Percentiles rank a stretch among this genome's conserved stretches.
These are phyloP conservation scores for Sechiopsis laciniata DNA, from an alignment of 306 rosid species.

Conservation along the genomic window DNA sequence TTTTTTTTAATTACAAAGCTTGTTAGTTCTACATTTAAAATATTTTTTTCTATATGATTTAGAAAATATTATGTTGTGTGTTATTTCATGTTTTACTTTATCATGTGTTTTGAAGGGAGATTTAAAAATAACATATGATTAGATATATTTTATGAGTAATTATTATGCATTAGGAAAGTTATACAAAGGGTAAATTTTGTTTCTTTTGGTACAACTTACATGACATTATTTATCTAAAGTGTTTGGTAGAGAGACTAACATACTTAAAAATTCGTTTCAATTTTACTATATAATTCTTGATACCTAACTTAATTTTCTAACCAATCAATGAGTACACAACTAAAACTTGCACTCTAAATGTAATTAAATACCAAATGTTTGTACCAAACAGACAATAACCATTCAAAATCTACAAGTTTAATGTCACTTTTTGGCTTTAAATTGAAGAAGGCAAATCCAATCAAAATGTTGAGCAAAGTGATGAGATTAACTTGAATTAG, in stretches of 20 bases:
- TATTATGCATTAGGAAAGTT: neutral
- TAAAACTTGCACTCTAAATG: neutral
- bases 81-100: too few species aligned
- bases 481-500: too few species aligned
- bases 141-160: neutral
- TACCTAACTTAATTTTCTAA: constrained; percentile 14
- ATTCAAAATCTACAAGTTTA: neutral
- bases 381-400: neutral
- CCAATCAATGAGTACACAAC: neutral
- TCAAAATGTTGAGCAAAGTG: too few species aligned
- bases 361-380: neutral
- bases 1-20: too few species aligned
- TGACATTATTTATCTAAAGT: neutral
- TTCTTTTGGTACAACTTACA: constrained; percentile 1
- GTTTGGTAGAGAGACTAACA: constrained; percentile 17
- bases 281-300: neutral
- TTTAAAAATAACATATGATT: too few species aligned
- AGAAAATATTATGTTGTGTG: too few species aligned
- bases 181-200: neutral
- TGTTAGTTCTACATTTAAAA: too few species aligned
- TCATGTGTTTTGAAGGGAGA: too few species aligned
- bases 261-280: neutral
- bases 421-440: neutral
- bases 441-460: too few species aligned
- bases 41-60: too few species aligned